Evolutionary conservation across 441 rosid genomes (phyloP).

Genomic region (Isatis lusitanica): DNA sequence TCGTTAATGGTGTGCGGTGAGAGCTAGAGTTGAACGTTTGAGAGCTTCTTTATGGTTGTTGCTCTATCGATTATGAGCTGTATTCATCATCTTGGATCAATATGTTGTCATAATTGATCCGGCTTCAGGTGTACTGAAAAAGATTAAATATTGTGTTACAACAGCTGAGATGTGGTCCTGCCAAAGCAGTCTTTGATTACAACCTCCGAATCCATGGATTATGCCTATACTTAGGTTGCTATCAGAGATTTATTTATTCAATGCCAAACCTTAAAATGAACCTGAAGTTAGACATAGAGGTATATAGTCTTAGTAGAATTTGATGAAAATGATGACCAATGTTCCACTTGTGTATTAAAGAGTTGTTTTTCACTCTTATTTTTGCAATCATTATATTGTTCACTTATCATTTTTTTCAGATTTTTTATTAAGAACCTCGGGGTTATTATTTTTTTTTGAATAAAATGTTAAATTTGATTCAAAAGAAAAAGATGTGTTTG

Average conservation of each 20-base stretch:
- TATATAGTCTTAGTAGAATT: conserved; percentile 20
- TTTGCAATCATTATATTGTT: neutral
- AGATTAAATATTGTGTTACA: too few species aligned
- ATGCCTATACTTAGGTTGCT: conserved; percentile 87
- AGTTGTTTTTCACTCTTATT: neutral
- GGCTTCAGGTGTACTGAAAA: too few species aligned
- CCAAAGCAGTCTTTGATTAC: conserved; percentile 78
- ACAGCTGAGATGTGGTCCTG: conserved; percentile 41
- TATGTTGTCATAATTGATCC: too few species aligned
- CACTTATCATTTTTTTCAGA: conserved; percentile 39
- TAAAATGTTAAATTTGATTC: too few species aligned
- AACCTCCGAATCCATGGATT: conserved; percentile 95
- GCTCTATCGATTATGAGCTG: too few species aligned
- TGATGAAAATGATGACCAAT: neutral
- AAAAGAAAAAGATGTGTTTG: too few species aligned
- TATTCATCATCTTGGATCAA: too few species aligned
- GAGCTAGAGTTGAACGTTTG: too few species aligned
- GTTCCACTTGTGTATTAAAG: neutral
- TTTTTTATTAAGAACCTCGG: conserved; percentile 76
- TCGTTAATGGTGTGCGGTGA: too few species aligned
- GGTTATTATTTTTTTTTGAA: too few species aligned
- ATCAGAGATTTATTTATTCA: conserved; percentile 74
- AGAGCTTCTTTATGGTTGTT: too few species aligned
- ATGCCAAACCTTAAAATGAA: conserved; percentile 94
- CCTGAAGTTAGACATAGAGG: conserved; percentile 93